phyloP scores from a whole-genome alignment of 805 yeast species.

The Saccharomycopsis fibuligera region DNA sequence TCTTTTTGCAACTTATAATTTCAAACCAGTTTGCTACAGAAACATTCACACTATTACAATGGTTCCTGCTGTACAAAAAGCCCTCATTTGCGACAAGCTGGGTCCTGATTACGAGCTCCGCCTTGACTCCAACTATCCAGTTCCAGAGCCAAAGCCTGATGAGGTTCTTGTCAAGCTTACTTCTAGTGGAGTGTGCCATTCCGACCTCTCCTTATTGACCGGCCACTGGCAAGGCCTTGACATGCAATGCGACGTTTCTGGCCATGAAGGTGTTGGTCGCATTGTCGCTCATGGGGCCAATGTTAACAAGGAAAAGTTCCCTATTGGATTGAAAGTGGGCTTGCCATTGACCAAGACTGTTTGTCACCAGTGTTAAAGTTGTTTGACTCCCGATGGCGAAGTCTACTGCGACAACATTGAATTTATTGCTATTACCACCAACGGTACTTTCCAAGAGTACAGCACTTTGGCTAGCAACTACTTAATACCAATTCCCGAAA shows the following conservation, averaged over 20 bases:
- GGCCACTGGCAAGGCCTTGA: conserved; percentile 32
- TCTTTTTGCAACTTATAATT: too few relatives aligned
- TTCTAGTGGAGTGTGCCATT: conserved; percentile 39
- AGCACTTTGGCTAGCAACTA: conserved; percentile 61
- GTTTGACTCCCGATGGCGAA: conserved; percentile 28
- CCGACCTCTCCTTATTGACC: conserved; percentile 35
- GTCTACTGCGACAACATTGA: conserved; percentile 58
- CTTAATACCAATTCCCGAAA: conserved; percentile 52
- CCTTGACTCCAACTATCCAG: conserved; percentile 29
- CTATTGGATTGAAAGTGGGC: conserved; percentile 25
- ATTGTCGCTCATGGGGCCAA: conserved; percentile 25
- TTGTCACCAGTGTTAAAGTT: conserved; percentile 24
- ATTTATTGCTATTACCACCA: conserved; percentile 69
- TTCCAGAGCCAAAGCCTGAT: conserved; percentile 25
- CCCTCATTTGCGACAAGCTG: conserved; percentile 29
- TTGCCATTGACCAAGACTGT: conserved; percentile 24
- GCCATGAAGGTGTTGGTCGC: conserved; percentile 30
- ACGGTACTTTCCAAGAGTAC: conserved; percentile 61
- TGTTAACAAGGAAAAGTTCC: conserved; percentile 21
- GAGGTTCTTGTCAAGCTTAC: conserved; percentile 29
- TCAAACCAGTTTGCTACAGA: too few relatives aligned
- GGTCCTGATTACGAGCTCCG: conserved; percentile 31
- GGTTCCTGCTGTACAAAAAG: conserved; percentile 31
- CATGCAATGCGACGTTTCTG: conserved; percentile 23
- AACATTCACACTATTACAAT: too few relatives aligned